Evolutionary conservation across 306 rosid species (phyloP).

Genomic region (Sicyos edulis): DNA sequence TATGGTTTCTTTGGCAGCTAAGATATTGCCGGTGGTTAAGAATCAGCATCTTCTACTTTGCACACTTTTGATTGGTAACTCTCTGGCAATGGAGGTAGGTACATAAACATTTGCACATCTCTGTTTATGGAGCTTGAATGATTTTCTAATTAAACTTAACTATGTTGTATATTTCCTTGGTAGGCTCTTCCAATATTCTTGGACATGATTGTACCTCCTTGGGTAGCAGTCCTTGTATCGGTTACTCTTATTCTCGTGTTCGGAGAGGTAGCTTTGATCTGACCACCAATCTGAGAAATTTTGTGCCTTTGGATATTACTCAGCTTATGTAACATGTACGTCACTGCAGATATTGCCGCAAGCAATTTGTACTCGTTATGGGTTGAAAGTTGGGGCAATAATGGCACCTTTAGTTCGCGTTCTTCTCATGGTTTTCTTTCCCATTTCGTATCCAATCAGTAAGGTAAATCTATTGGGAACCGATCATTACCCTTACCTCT

Average conservation of each 20-base stretch:
- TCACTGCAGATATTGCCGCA: conserved; percentile 81
- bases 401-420: conserved; percentile 87
- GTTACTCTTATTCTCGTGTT: conserved; percentile 85
- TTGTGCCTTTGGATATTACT: not conserved
- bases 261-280: conserved; percentile 63
- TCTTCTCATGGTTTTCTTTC: conserved; percentile 72
- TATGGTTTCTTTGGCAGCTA: conserved; percentile 45
- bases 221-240: conserved; percentile 74
- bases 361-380: conserved; percentile 87
- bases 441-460: conserved; percentile 87
- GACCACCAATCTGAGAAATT: not conserved
- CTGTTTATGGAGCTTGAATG: not conserved
- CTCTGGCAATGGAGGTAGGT: conserved; percentile 91
- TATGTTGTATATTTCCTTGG: conserved; percentile 12
- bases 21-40: conserved; percentile 90
- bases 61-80: conserved; percentile 88
- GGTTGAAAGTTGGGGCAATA: conserved; percentile 77
- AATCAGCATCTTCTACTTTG: conserved; percentile 94
- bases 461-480: conserved; percentile 44
- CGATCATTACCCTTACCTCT: not conserved
- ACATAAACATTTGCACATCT: conserved; percentile 8
- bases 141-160: not conserved
- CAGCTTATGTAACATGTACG: conserved; percentile 4
- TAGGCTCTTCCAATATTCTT: conserved; percentile 93
- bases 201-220: conserved; percentile 75